Evolutionary conservation across 2,329 filamentous ascomycete genomes (phyloP).

Genomic region (Alternaria hordeiaustralica): DNA sequence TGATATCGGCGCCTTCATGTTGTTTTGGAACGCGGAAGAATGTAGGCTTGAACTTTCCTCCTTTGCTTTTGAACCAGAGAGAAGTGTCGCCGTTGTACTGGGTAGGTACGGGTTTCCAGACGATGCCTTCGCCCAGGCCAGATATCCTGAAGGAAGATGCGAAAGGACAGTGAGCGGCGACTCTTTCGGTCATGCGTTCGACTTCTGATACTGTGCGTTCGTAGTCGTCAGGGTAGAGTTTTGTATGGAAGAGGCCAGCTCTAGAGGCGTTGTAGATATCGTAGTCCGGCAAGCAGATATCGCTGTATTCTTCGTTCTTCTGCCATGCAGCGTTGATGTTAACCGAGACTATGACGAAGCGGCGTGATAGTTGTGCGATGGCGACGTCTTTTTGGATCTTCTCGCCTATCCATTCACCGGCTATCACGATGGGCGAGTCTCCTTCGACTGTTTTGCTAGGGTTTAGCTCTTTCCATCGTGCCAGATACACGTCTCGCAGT

Average conservation of each 20-base stretch:
- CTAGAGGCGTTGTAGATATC: not conserved
- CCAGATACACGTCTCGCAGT: conserved; percentile 25
- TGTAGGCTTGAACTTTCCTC: conserved; percentile 35
- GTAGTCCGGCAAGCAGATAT: not conserved
- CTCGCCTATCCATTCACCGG: conserved; percentile 40
- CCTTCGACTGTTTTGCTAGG: conserved; percentile 6
- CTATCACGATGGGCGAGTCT: conserved; percentile 28
- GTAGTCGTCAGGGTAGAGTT: not conserved
- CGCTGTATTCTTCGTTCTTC: conserved; percentile 8
- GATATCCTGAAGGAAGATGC: not conserved
- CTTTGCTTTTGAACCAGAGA: conserved; percentile 9
- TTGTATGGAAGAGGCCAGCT: not conserved
- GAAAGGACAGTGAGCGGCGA: not conserved
- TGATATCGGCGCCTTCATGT: not conserved
- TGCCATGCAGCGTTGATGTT: conserved; percentile 37
- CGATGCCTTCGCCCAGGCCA: not conserved
- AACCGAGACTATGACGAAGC: conserved; percentile 36
- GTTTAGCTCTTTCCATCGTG: conserved; percentile 28
- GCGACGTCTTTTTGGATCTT: conserved; percentile 33
- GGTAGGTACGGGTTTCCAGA: not conserved
- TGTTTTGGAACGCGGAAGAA: conserved; percentile 26
- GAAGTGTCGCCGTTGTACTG: not conserved
- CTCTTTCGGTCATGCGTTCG: not conserved
- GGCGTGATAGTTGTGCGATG: conserved; percentile 29
- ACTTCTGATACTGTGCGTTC: not conserved